A percentile compares a stretch with the other conserved stretches of the same genome.
These are phyloP conservation scores for Aspergillus taichungensis DNA, from an alignment of 495 filamentous ascomycete genomes.

Conservation along the genomic window DNA sequence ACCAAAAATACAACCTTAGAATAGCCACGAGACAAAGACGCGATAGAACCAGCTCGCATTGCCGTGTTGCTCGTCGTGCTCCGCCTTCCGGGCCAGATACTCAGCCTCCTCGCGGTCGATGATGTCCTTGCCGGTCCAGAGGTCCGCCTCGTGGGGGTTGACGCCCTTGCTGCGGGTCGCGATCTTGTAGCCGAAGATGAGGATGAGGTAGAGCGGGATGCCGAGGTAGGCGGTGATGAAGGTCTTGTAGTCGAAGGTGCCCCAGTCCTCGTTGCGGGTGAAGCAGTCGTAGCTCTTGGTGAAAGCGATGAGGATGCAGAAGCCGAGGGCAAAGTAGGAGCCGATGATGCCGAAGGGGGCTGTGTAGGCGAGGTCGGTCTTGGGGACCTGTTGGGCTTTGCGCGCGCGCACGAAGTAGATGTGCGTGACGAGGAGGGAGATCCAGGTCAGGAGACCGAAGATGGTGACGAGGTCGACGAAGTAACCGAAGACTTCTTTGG, in stretches of 20 bases:
- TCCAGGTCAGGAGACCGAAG: constrained; percentile 75
- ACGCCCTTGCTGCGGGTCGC: constrained; percentile 43
- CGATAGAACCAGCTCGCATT: constrained; percentile 48
- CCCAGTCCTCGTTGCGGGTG: constrained; percentile 37
- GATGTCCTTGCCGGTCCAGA: constrained; percentile 61
- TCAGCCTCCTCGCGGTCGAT: constrained; percentile 68
- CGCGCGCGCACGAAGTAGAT: constrained; percentile 71
- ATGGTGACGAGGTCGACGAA: constrained; percentile 80
- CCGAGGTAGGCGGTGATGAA: constrained; percentile 80
- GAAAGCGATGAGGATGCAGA: constrained; percentile 62
- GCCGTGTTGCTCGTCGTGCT: constrained; percentile 29
- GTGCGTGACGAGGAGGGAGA: constrained; percentile 75
- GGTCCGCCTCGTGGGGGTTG: constrained; percentile 50
- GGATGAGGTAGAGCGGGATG: constrained; percentile 66
- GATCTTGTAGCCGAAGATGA: constrained; percentile 66
- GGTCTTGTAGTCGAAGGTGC: constrained; percentile 57
- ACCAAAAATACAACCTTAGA: constrained; percentile 26
- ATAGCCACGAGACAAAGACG: constrained; percentile 58
- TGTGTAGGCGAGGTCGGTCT: constrained; percentile 57
- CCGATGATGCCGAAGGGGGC: constrained; percentile 63
- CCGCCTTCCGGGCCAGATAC: constrained; percentile 50
- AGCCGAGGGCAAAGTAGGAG: constrained; percentile 56
- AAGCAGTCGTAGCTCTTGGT: constrained; percentile 78
- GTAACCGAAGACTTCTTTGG: constrained; percentile 66
- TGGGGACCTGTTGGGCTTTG: constrained; percentile 58